These are phyloP conservation scores for Thermoascus crustaceus DNA, from an alignment of 2,329 filamentous ascomycete genomes.

Conservation along the genomic window DNA sequence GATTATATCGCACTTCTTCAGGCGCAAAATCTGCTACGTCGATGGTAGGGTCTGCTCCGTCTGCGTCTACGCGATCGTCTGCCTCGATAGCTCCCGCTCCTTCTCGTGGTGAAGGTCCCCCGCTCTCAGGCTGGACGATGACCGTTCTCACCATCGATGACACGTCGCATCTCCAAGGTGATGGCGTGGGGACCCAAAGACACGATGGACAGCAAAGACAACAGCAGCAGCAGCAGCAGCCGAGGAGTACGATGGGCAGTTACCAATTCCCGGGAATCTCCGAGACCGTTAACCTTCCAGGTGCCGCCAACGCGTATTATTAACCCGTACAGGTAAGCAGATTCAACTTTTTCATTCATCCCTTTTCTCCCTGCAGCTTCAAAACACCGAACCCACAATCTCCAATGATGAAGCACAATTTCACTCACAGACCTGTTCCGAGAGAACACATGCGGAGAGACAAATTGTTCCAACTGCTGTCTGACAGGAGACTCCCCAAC, in stretches of 20 bases:
- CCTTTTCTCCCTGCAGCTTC: slow-evolving; percentile 2
- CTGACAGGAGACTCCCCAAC: slow-evolving; percentile 31
- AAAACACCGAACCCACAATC: slow-evolving; percentile 8
- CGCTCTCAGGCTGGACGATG: slow-evolving; percentile 36
- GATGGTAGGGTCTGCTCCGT: too few species aligned
- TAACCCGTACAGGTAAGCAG: slow-evolving; percentile 6
- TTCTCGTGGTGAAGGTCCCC: slow-evolving; percentile 1
- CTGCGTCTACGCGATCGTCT: too few species aligned
- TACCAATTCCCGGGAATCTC: too few species aligned
- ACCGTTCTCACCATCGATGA: slow-evolving; percentile 58
- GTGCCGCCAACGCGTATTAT: too few species aligned
- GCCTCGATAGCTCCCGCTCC: neutral
- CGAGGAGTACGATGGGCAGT: slow-evolving; percentile 63
- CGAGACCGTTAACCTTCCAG: slow-evolving; percentile 4
- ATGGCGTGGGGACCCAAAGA: slow-evolving; percentile 70
- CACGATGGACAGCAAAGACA: slow-evolving; percentile 73
- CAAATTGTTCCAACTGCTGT: slow-evolving; percentile 41
- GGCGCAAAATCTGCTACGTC: neutral
- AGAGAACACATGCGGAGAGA: slow-evolving; percentile 48
- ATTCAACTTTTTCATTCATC: slow-evolving; percentile 7
- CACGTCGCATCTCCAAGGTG: slow-evolving; percentile 61
- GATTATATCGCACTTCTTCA: neutral
- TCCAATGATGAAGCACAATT: slow-evolving; percentile 49
- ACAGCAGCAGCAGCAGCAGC: too few species aligned
- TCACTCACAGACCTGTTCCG: slow-evolving; percentile 58